Conservation (phyloP, 495 filamentous ascomycete species). For the Zalerion maritima region DNA sequence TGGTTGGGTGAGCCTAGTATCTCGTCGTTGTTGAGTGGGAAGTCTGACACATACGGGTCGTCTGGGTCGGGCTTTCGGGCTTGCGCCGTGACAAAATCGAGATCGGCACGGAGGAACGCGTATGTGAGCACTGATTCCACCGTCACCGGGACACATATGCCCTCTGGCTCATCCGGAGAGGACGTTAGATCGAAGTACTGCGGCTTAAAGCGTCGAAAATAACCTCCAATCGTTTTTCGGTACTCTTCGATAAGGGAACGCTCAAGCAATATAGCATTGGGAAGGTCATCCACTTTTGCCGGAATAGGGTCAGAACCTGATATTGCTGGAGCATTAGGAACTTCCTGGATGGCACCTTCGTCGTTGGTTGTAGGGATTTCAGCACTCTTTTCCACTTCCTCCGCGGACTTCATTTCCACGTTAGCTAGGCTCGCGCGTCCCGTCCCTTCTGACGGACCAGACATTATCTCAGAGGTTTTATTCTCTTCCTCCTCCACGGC, state of each 20-base stretch:
- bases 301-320: conserved; percentile 17
- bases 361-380: conserved; percentile 14
- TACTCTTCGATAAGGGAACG: conserved; percentile 57
- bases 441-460: too few relatives aligned
- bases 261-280: conserved; percentile 46
- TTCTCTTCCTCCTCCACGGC: conserved; percentile 8
- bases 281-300: conserved; percentile 15
- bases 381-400: conserved; percentile 18
- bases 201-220: conserved; percentile 81
- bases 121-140: conserved; percentile 64
- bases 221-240: conserved; percentile 76
- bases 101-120: conserved; percentile 80
- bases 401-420: conserved; percentile 22
- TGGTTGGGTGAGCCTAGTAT: conserved; percentile 52
- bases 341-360: conserved; percentile 13
- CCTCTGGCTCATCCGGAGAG: conserved; percentile 6
- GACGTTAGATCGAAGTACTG: conserved; percentile 35
- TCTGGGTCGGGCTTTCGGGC: conserved; percentile 54
- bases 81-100: conserved; percentile 84
- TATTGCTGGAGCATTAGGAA: conserved; percentile 13
- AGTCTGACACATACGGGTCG: conserved; percentile 51
- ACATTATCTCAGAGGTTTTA: too few relatives aligned
- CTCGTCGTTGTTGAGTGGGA: conserved; percentile 66
- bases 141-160: conserved; percentile 15
- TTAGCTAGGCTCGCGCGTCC: conserved; percentile 19